Evolutionary conservation across 768 basidiomycete genomes (phyloP), one percentile per base, ranked within the genome.

Genomic region (Astraeus odoratus): DNA sequence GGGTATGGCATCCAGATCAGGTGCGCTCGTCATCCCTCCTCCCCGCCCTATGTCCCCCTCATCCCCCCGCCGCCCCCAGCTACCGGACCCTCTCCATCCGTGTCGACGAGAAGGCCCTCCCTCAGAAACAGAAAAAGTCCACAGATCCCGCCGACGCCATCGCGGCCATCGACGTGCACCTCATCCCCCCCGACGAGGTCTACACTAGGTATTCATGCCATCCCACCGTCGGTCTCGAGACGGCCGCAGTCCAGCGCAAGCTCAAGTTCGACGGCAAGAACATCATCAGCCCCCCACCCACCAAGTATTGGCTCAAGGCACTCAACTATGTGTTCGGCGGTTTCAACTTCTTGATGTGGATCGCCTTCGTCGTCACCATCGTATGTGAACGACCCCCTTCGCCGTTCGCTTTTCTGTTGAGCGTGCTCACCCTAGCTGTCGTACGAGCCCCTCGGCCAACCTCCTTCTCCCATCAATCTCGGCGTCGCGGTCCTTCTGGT

Each of bases 321-420:
- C 53, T 76, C 15, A 72, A 70, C 51, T 80, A 77, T 42, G 47
- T 80, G 39, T 75, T 80, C 37, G 75, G 77, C 33, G 78, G 78
- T 1, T 80, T 80, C 57, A 78, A 78, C 42, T 70, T 69, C 43
- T 59, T 80, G 13, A 73, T 80, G 61, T 71, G 78, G 66, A 67
- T 74, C 40, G 77, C 75, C 0, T 75, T 76, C 49, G 62, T 80
- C 43, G 67, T 74, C 43, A 71, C 70, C 0, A 29, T 69, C 25
- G 71, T 72, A 55, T 10, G 69, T 60, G 20, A 33, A 37, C 16
- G 31, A 3, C 44, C 42, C 22, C 31, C 24, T 12, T 10, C 33
- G 12, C 7, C 8, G n/a, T 10, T 23, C 10, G 8, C 42, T 42
- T 46, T 16, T 13, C 20, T 12, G 26, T 20, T 51, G 5, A 39